Conservation (phyloP, 2,329 filamentous ascomycete species). For the Chaetoscypha palmicola region DNA sequence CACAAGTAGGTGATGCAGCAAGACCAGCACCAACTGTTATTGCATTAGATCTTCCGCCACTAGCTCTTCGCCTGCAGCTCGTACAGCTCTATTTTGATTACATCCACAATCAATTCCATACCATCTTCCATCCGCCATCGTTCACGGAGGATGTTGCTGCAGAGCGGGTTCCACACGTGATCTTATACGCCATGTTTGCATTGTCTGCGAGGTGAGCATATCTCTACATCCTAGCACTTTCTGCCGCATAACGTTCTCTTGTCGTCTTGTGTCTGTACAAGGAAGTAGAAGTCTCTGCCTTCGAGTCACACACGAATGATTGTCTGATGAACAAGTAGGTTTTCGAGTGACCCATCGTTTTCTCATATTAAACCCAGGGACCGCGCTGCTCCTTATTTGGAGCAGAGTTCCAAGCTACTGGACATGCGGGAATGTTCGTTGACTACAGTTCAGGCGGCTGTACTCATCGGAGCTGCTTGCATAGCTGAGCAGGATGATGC, state of each 20-base stretch:
- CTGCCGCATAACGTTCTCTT: too few species aligned
- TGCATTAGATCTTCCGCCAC: not conserved
- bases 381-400: slow-evolving; percentile 10
- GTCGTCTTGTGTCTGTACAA: not conserved
- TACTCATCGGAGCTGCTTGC: slow-evolving; percentile 18
- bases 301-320: not conserved
- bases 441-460: slow-evolving; percentile 19
- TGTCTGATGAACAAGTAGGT: slow-evolving; percentile 13
- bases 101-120: slow-evolving; percentile 23
- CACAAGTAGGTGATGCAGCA: too few species aligned
- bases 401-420: slow-evolving; percentile 14
- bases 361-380: slow-evolving; percentile 12
- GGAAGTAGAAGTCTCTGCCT: slow-evolving; percentile 2
- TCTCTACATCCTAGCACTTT: too few species aligned
- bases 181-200: slow-evolving; percentile 20
- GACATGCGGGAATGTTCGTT: slow-evolving; percentile 18
- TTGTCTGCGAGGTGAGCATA: slow-evolving; percentile 17
- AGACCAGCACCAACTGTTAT: too few species aligned
- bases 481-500: slow-evolving; percentile 15
- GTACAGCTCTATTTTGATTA: slow-evolving; percentile 22
- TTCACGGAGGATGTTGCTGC: slow-evolving; percentile 13
- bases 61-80: slow-evolving; percentile 2
- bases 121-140: slow-evolving; percentile 20
- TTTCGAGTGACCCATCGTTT: slow-evolving; percentile 17
- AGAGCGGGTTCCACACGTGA: slow-evolving; percentile 11